Evolutionary conservation across 2,329 filamentous ascomycete species (phyloP).

Genomic region (Paecilomyces fulvus): DNA sequence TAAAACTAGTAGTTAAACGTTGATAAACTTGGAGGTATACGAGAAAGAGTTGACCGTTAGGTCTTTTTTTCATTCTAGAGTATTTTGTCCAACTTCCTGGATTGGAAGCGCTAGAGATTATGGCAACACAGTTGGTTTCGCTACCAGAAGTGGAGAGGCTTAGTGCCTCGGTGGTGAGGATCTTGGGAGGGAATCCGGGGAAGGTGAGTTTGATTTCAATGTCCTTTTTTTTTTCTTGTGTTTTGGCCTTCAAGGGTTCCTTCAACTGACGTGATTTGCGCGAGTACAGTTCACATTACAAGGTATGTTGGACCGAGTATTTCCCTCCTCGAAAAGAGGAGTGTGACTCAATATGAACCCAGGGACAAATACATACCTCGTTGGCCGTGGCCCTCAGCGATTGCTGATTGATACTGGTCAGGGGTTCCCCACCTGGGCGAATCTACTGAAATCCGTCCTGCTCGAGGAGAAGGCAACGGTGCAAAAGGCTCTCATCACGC

Average conservation of each 20-base stretch:
- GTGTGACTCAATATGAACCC: neutral
- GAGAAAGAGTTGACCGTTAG: too few species aligned
- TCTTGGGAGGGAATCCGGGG: conserved; percentile 83
- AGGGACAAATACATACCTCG: conserved; percentile 89
- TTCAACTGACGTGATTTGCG: too few species aligned
- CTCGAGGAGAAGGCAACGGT: conserved; percentile 60
- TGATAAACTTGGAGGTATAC: too few species aligned
- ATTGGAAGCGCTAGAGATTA: conserved; percentile 20
- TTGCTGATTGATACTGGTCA: conserved; percentile 88
- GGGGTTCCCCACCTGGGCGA: conserved; percentile 65
- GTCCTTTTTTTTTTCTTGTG: too few species aligned
- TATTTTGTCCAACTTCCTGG: neutral
- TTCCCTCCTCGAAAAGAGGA: neutral
- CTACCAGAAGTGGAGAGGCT: conserved; percentile 70
- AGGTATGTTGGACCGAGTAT: conserved; percentile 26
- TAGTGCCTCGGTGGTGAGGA: conserved; percentile 68
- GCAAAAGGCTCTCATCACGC: conserved; percentile 66
- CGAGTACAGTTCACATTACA: conserved; percentile 49
- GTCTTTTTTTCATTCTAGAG: too few species aligned
- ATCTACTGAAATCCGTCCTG: conserved; percentile 56
- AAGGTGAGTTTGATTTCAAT: conserved; percentile 47
- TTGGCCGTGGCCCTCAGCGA: conserved; percentile 65
- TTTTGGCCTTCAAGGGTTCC: too few species aligned
- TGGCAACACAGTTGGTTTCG: conserved; percentile 54
- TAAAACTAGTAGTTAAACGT: too few species aligned